These are phyloP conservation scores for Cercospora brassicicola DNA, from an alignment of 2,329 filamentous ascomycete genomes.

Conservation along the genomic window DNA sequence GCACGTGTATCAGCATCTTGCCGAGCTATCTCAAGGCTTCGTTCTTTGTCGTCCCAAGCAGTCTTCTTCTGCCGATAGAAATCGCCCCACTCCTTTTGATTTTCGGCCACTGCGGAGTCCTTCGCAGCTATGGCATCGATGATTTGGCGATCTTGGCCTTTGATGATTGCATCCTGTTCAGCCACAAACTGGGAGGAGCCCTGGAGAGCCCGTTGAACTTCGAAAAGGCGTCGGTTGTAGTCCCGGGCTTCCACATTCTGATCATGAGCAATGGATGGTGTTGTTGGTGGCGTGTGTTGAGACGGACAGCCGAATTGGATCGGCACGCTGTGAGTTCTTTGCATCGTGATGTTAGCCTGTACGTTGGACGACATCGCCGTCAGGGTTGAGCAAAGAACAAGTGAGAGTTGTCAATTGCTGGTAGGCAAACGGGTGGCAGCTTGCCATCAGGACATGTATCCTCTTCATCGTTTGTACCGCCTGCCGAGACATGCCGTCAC, in stretches of 20 bases:
- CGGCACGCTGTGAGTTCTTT: neutral
- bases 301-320: neutral
- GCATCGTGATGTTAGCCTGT: neutral
- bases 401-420: neutral
- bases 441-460: neutral
- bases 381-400: neutral
- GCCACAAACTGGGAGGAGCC: too few species aligned
- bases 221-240: too few species aligned
- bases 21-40: neutral
- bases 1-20: neutral
- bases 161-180: too few species aligned
- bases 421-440: neutral
- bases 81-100: neutral
- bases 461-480: neutral
- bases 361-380: neutral
- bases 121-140: too few species aligned
- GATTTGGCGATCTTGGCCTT: too few species aligned
- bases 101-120: too few species aligned
- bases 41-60: neutral
- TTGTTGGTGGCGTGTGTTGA: neutral
- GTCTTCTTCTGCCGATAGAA: neutral
- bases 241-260: neutral
- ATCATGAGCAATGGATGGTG: neutral
- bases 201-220: too few species aligned
- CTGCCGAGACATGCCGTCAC: neutral